phyloP scores from a whole-genome alignment of 2,329 filamentous ascomycete genomes.

The Pseudogymnoascus sp. region DNA sequence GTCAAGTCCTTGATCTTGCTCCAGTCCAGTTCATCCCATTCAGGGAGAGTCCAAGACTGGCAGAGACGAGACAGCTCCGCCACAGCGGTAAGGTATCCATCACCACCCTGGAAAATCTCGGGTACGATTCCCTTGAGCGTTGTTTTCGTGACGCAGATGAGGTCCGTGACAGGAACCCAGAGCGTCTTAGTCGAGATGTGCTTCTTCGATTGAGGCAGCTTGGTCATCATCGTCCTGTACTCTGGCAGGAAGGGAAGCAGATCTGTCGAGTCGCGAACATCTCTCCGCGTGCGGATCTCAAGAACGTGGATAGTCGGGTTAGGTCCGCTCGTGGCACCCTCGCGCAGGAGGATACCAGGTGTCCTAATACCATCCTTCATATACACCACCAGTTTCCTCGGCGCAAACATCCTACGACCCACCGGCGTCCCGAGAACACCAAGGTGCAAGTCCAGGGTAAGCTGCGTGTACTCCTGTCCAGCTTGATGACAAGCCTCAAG shows the following conservation, averaged over 20 bases:
- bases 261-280: constrained; percentile 70
- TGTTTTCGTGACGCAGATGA: constrained; percentile 77
- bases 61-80: constrained; percentile 62
- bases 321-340: constrained; percentile 58
- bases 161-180: constrained; percentile 64
- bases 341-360: constrained; percentile 68
- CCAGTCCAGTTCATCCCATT: constrained; percentile 82
- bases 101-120: constrained; percentile 47
- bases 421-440: constrained; percentile 71
- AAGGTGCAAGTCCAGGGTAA: constrained; percentile 75
- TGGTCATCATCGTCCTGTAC: constrained; percentile 60
- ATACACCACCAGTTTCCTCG: constrained; percentile 73
- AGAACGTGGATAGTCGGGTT: constrained; percentile 67
- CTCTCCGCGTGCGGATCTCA: constrained; percentile 62
- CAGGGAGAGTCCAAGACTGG: constrained; percentile 61
- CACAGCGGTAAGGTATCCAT: constrained; percentile 46
- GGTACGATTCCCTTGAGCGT: constrained; percentile 50
- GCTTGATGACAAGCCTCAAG: constrained; percentile 76
- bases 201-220: constrained; percentile 56
- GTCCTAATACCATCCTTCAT: constrained; percentile 77
- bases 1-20: constrained; percentile 72
- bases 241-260: constrained; percentile 71
- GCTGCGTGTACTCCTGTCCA: constrained; percentile 66
- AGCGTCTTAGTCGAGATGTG: constrained; percentile 61
- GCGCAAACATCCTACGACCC: constrained; percentile 69